Percentiles rank a stretch among this genome's conserved stretches.
Conservation (phyloP, 495 filamentous ascomycete genomes). For the Sordaria brevicollis region DNA sequence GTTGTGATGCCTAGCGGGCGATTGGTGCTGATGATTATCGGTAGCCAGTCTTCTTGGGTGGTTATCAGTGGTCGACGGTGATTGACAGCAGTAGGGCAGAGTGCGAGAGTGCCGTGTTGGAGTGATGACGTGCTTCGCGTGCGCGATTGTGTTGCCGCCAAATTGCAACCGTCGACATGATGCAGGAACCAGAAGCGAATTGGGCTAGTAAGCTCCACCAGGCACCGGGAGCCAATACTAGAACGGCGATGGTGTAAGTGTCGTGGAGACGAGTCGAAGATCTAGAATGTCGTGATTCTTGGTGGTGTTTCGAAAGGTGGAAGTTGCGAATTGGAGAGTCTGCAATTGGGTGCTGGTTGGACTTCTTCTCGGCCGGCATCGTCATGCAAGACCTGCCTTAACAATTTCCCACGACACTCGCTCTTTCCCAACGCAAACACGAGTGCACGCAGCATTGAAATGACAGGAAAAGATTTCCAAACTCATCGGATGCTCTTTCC, state of each 20-base stretch:
- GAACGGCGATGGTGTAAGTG: not conserved
- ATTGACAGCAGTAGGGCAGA: not conserved
- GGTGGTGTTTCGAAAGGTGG: not conserved
- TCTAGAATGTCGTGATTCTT: not conserved
- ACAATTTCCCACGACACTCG: not conserved
- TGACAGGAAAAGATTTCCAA: too few relatives aligned
- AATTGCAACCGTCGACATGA: not conserved
- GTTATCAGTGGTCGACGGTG: not conserved
- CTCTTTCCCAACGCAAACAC: too few relatives aligned
- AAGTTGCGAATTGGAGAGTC: not conserved
- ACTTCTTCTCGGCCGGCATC: not conserved
- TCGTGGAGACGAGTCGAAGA: not conserved
- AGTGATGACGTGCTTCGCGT: not conserved
- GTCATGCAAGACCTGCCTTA: not conserved
- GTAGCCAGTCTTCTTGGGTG: not conserved
- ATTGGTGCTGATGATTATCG: not conserved
- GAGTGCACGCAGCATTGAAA: too few relatives aligned
- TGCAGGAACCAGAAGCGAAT: not conserved
- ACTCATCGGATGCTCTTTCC: not conserved
- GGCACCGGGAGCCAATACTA: not conserved
- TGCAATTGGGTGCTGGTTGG: not conserved
- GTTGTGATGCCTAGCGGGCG: not conserved
- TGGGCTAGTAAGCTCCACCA: not conserved
- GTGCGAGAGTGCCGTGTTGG: not conserved
- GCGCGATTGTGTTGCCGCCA: not conserved